Evolutionary conservation across 2,329 filamentous ascomycete species (phyloP), one percentile per base, ranked within the genome.

Genomic region (Talaromyces piceae): DNA sequence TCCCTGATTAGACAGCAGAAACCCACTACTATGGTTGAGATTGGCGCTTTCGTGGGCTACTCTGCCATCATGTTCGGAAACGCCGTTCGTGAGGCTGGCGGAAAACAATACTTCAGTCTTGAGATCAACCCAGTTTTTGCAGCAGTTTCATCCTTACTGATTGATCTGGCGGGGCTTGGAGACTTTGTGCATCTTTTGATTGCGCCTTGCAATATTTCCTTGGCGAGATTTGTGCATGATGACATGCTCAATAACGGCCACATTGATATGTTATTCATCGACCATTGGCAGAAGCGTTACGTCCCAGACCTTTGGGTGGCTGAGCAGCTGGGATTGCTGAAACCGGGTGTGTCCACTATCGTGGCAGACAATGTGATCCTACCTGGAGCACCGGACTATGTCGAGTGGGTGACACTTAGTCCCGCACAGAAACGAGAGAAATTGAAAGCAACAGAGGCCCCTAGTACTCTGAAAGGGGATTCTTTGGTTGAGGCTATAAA

Each of bases 21-120:
- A 63, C 87, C 86, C 1, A 67, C 80, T 49, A 75, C 75, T 3
- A 87, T 90, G 82, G 79, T 91, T 44, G 88, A 94, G 64, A 76
- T 91, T 0, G 88, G 88, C 44, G 85, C 86, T 46, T 93, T 91
- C 66, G 78, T 90, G 18, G 88, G 88, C 43, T 93, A 93, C 73
- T 91, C 87, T 0, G 83, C 84, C 53, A 82, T 93, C 53, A 75
- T 89, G 1, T 91, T 91, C 61, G 86, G 80, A 39, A 76, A 81
- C 30, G 83, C 84, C 1, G 71, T 88, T 13, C 78, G 79, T 52
- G 74, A 77, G 46, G 77, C 77, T 3, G 85, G 84, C 8, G 86
- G 85, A 3, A 74, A 77, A 57, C 72, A 73, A 23, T 91, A 89
- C 69, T 83, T 79, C 65, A 87, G 82, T 58, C 72, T 93, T 4